Evolutionary conservation across 108 stramenopile species (phyloP).

Genomic region (Cylindrotheca closterium): DNA sequence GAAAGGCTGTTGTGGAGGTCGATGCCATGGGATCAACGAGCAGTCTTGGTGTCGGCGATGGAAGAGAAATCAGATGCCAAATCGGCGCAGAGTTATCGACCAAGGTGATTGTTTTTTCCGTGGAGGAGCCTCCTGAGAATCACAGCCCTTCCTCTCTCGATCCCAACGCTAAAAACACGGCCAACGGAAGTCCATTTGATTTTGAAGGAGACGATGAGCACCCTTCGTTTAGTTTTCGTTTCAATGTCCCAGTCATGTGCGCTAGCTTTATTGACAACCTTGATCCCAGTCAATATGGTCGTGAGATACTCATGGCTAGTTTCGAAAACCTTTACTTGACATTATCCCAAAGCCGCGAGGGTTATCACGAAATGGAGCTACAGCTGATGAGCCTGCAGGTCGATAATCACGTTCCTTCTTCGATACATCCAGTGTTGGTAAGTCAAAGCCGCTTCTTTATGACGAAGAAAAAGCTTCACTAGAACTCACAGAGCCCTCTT

Average conservation of each 20-base stretch:
- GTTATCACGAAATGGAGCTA: conserved; percentile 74
- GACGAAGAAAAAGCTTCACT: neutral
- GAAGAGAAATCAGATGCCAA: conserved; percentile 47
- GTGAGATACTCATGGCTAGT: conserved; percentile 65
- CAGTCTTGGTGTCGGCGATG: conserved; percentile 35
- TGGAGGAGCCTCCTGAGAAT: neutral
- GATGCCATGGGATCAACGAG: conserved; percentile 73
- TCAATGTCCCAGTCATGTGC: conserved; percentile 46
- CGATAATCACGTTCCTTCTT: conserved; percentile 73
- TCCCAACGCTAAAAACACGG: neutral
- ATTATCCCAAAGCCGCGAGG: conserved; percentile 69
- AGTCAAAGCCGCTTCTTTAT: conserved; percentile 12
- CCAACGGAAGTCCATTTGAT: neutral
- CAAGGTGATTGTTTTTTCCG: conserved; percentile 67
- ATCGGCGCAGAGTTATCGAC: conserved; percentile 74
- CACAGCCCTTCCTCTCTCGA: conserved; percentile 4
- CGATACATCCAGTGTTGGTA: conserved; percentile 74
- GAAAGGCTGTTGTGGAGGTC: conserved; percentile 48
- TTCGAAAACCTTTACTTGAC: conserved; percentile 37
- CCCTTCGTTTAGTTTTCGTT: conserved; percentile 42
- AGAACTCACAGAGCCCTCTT: neutral
- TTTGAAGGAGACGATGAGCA: conserved; percentile 38
- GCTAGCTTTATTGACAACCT: conserved; percentile 73
- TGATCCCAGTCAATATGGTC: conserved; percentile 27
- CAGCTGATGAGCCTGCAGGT: conserved; percentile 55